These are phyloP conservation scores for Pogostemon cablin DNA, from an alignment of 257 asterid genomes.

Conservation along the genomic window DNA sequence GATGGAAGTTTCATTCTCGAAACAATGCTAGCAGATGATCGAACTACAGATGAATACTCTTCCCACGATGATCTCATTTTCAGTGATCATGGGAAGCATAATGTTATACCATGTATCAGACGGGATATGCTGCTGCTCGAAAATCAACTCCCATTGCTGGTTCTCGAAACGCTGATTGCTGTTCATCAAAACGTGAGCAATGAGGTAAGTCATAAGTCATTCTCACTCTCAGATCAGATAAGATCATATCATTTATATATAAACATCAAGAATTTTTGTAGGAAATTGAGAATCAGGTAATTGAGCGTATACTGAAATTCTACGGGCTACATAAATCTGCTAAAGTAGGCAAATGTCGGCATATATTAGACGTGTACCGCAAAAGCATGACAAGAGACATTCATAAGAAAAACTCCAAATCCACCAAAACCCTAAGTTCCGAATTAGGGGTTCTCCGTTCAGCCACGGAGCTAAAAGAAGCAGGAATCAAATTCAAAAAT, in stretches of 20 bases:
- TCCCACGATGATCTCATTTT: constrained; percentile 39
- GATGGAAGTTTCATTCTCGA: constrained; percentile 43
- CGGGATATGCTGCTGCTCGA: constrained; percentile 39
- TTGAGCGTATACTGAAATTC: background rate
- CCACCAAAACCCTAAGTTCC: background rate
- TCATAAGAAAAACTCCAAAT: background rate
- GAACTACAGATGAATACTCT: background rate
- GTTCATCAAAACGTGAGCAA: background rate
- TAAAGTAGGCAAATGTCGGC: constrained; percentile 17
- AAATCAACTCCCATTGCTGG: constrained; percentile 31
- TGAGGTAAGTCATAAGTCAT: background rate
- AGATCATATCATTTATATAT: background rate
- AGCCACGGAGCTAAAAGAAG: constrained; percentile 43
- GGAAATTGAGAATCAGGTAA: background rate
- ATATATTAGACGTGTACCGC: constrained; percentile 40
- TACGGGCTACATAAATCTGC: background rate
- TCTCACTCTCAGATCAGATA: background rate
- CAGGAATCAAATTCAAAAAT: constrained; percentile 39
- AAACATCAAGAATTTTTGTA: background rate
- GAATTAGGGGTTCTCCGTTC: constrained; percentile 27
- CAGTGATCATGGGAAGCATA: constrained; percentile 33
- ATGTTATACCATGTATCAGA: constrained; percentile 31
- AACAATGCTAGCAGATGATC: background rate
- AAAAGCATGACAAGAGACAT: constrained; percentile 17
- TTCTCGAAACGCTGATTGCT: constrained; percentile 15